Evolutionary conservation across 306 rosid species (phyloP).

Genomic region (Vachellia collinsii): DNA sequence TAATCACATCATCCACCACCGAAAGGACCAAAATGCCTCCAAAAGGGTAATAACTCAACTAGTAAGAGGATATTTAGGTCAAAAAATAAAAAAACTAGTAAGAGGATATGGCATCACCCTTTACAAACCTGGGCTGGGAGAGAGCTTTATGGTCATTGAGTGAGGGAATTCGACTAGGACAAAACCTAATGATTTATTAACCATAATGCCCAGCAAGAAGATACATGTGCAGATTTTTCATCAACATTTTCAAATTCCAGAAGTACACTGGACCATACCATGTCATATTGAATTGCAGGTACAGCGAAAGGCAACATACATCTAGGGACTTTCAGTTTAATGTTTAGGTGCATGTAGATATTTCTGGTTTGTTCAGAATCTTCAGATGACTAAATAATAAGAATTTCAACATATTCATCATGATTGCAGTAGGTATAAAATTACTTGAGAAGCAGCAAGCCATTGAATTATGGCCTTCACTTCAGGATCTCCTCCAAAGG

Average conservation of each 20-base stretch:
- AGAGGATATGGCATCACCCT: background rate
- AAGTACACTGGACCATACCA: background rate
- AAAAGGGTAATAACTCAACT: background rate
- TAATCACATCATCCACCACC: too few relatives aligned
- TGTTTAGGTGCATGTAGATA: too few relatives aligned
- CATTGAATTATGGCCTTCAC: too few relatives aligned
- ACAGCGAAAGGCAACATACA: background rate
- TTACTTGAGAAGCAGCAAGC: too few relatives aligned
- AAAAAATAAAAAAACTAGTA: background rate
- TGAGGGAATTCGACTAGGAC: background rate
- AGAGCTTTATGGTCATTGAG: background rate
- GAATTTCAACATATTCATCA: slow-evolving; percentile 4
- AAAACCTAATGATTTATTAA: background rate
- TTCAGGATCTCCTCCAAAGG: too few relatives aligned
- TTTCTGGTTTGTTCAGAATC: too few relatives aligned
- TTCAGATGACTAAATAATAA: background rate
- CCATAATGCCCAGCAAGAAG: background rate
- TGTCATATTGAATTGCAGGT: background rate
- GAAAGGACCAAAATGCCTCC: too few relatives aligned
- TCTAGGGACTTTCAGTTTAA: background rate
- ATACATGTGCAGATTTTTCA: too few relatives aligned
- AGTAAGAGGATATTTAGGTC: background rate
- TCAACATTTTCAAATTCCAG: background rate
- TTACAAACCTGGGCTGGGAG: background rate
- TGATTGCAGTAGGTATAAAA: slow-evolving; percentile 32